Evolutionary conservation across 352 stramenopile species (phyloP).

Genomic region (Phytopythium kandeliae): DNA sequence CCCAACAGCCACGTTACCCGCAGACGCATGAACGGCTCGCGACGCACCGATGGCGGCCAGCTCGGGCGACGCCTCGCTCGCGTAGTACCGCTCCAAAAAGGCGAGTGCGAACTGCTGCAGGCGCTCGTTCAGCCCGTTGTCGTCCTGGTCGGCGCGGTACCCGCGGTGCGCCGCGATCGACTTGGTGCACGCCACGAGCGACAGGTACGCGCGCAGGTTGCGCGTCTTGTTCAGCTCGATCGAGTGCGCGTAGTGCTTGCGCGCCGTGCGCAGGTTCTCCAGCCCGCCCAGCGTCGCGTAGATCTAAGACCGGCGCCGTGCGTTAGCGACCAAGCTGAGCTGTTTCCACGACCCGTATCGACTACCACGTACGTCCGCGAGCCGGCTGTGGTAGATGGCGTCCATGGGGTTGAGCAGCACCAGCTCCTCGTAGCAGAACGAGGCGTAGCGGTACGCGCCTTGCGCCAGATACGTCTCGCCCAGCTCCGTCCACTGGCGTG

Average conservation of each 20-base stretch:
- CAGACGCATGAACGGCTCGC: too few species aligned
- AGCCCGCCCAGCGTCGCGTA: conserved; percentile 60
- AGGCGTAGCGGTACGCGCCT: conserved; percentile 46
- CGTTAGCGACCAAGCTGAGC: not conserved
- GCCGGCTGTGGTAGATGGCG: conserved; percentile 49
- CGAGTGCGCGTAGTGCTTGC: conserved; percentile 69
- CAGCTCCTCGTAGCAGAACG: conserved; percentile 75
- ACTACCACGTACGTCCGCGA: conserved; percentile 41
- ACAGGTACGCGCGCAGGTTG: conserved; percentile 48
- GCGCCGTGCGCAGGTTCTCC: conserved; percentile 48
- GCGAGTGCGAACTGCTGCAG: conserved; percentile 44
- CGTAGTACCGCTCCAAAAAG: conserved; percentile 35
- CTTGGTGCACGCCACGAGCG: conserved; percentile 49
- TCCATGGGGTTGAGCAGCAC: conserved; percentile 67
- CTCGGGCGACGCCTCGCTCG: conserved; percentile 25
- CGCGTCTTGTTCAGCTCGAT: conserved; percentile 60
- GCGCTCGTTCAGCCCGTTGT: conserved; percentile 50
- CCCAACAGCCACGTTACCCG: too few species aligned
- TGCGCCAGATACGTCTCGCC: conserved; percentile 49
- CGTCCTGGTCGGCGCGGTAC: conserved; percentile 40
- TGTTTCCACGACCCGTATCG: too few species aligned
- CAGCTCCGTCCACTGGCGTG: conserved; percentile 48
- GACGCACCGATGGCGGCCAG: conserved; percentile 35
- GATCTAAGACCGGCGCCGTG: conserved; percentile 14
- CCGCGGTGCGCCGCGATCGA: conserved; percentile 35